Evolutionary conservation across 2,329 filamentous ascomycete species (phyloP), one percentile per base, ranked within the genome.

Genomic region (Nannizziopsis barbatae): DNA sequence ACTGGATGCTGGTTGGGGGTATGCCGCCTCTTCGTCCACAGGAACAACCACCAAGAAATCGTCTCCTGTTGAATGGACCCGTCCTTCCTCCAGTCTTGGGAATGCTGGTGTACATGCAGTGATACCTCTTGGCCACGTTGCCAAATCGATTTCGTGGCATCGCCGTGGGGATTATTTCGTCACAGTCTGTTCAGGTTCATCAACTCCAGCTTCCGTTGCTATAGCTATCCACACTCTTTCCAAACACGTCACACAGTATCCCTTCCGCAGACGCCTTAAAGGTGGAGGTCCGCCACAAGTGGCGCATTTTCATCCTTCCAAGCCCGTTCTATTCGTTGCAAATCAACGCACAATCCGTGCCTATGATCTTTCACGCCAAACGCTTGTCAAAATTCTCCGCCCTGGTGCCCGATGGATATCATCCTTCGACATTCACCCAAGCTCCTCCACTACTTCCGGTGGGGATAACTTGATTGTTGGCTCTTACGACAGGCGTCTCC

Each of bases 361-460:
- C 61, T 98, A 98, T 70, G 92, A 98, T 65, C 76, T 98, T 40
- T 84, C 90, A 55, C 83, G 83, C 59, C 88, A 95, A 64, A 85
- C 93, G 61, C 79, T 98, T 31, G 77, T 95, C 66, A 95, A 95
- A 72, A 86, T 92, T 50, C 73, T 98, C 50, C 87, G 94, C 62
- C 92, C 92, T 0, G 92, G 92, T 60, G 89, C 90, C 2, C 82
- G 89, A 55, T 88, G 89, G 87, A 95, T 98, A 58, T 93, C 86
- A 1, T 86, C 82, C 12, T 90, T 98, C 58, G 89, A 95, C 59
- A 79, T 98, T 39, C 93, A 98, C 66, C 83, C 89, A 0, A 71
- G 67, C n/a, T 89, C 96, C 53, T 87, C 93, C 57, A 78, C 94
- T 39, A 90, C 95, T 62, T 81, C 89, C 1, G 85, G 85, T 14